Conservation (phyloP, 257 asterid genomes). For the Phtheirospermum japonicum region DNA sequence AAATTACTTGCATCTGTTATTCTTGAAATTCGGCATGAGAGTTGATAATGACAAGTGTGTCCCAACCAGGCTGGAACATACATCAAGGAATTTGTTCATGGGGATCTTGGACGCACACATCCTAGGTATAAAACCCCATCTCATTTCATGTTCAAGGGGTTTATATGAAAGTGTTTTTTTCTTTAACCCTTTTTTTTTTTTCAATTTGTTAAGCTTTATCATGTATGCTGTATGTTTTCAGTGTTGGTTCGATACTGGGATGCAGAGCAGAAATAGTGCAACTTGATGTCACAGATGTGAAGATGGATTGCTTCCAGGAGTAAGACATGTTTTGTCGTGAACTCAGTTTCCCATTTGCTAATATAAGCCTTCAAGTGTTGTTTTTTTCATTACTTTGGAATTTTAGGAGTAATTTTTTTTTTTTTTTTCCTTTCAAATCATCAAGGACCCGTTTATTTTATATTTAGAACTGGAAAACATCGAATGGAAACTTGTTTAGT, state of each 20-base stretch:
- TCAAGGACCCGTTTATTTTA: too few species aligned
- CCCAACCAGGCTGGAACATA: constrained; percentile 91
- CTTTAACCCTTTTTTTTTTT: too few species aligned
- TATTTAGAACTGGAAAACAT: too few species aligned
- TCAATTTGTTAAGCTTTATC: too few species aligned
- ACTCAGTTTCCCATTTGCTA: not conserved
- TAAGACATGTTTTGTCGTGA: constrained; percentile 5
- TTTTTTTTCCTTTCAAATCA: too few species aligned
- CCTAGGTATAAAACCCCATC: constrained; percentile 64
- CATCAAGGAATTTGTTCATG: constrained; percentile 95
- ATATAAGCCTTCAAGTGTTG: not conserved
- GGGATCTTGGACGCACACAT: constrained; percentile 91
- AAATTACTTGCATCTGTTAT: not conserved
- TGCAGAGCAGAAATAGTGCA: constrained; percentile 97
- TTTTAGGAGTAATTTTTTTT: too few species aligned
- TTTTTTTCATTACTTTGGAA: too few species aligned
- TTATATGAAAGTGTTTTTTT: not conserved
- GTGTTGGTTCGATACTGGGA: constrained; percentile 82
- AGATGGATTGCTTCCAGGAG: constrained; percentile 83
- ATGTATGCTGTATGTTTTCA: constrained; percentile 43
- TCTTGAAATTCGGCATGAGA: not conserved
- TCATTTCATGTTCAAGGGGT: not conserved
- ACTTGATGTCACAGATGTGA: constrained; percentile 95
- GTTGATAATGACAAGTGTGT: not conserved
- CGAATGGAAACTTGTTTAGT: too few species aligned